A percentile compares a stretch with the other conserved stretches of the same genome.
These are phyloP conservation scores for Moesziomyces sp. DNA, from an alignment of 1,284 basidiomycete species.

Conservation along the genomic window DNA sequence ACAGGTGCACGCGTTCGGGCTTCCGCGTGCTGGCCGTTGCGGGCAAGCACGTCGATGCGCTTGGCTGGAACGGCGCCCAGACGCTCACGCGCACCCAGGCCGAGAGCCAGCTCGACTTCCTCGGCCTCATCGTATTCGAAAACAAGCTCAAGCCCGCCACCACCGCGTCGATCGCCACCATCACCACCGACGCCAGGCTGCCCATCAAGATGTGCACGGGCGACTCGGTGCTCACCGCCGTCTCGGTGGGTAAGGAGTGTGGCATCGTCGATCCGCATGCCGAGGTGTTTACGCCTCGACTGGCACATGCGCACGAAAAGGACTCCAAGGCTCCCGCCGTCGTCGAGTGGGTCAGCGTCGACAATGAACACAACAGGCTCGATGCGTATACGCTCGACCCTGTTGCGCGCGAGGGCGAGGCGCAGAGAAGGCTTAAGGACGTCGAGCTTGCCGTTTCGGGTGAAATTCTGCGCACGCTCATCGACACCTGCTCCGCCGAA, in stretches of 20 bases:
- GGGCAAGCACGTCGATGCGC: constrained; percentile 18
- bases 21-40: constrained; percentile 48
- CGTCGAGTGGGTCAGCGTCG: constrained; percentile 50
- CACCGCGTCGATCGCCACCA: constrained; percentile 23
- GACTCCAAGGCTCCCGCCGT: background rate
- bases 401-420: background rate
- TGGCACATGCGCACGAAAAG: background rate
- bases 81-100: constrained; percentile 13
- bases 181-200: constrained; percentile 38
- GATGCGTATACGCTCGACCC: constrained; percentile 49
- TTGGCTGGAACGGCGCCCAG: constrained; percentile 25
- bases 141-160: constrained; percentile 42
- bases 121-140: constrained; percentile 49
- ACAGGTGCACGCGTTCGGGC: constrained; percentile 32
- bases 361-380: constrained; percentile 18
- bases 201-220: constrained; percentile 55
- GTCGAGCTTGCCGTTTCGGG: constrained; percentile 50
- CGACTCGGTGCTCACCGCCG: constrained; percentile 49
- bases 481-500: constrained; percentile 35
- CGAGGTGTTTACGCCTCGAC: constrained; percentile 34
- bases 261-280: constrained; percentile 25
- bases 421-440: constrained; percentile 14
- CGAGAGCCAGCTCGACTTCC: constrained; percentile 32
- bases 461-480: constrained; percentile 29
- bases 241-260: constrained; percentile 44